Evolutionary conservation across 306 rosid species (phyloP), one percentile per base, ranked within the genome.

Genomic region (Hylodesmum podocarpum): DNA sequence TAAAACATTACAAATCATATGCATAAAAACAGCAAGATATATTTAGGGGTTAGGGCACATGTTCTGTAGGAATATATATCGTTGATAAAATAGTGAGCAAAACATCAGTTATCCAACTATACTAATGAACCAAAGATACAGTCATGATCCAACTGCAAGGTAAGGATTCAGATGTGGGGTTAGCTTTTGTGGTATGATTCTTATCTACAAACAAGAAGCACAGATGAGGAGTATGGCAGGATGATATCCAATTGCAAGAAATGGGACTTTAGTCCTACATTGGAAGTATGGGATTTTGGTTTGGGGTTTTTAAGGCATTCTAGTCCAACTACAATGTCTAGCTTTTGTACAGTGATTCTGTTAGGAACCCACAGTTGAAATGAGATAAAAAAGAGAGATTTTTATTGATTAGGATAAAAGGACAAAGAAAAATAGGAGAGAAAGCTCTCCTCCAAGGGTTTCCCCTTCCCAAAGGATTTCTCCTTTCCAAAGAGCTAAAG

Each of bases 1-100:
- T 14, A 61, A 59, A 43, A 66, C 19, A 75, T 76, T 37, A 41
- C 18, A 75, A 71, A 70, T 64, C 21, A 53, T 57, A 22, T 28
- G 47, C 73, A 65, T 22, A 55, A 19, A 66, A 18, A 73, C 66
- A 40, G 18, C 5, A 82, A 43, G 25, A 36, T 25, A 31, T 59
- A 13, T 22, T 7, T n/a, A 53, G 7, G 28, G 29, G n/a, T 7
- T n/a, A 53, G 7, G 28, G 29, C 66, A 76, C 36, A 34, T 29
- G 29, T 31, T 62, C 37, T 33, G 21, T 1, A 72, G 7, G 15
- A 63, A 40, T 27, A 54, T 73, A 33, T 53, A 70, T 40, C 22
- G 14, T 53, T 9, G 8, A 15, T 13, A 65, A 28, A 44, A 49
- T 69, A 18, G 66, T 10, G 27, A 14, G 31, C 24, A 29, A 62